Evolutionary conservation across 1,139 yeast genomes (phyloP).

Genomic region (Magnusiomyces magnusii): DNA sequence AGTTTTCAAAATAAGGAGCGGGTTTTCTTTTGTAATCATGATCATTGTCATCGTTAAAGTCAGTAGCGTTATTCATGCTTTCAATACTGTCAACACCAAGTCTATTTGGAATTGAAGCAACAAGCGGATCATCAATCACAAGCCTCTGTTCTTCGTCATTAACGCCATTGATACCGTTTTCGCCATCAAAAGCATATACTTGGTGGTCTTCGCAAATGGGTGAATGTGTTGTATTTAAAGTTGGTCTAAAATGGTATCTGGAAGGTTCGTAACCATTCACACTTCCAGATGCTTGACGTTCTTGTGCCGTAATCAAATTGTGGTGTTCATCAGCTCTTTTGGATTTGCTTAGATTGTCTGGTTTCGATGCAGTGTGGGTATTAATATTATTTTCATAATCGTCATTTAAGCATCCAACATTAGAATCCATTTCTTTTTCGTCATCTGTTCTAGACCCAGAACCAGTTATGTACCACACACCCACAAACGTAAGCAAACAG

Average conservation of each 20-base stretch:
- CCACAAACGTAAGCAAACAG: slow-evolving; percentile 34
- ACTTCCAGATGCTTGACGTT: too few relatives aligned
- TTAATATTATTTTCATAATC: slow-evolving; percentile 35
- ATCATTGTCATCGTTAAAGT: too few relatives aligned
- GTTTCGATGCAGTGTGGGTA: too few relatives aligned
- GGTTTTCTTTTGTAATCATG: too few relatives aligned
- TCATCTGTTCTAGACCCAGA: not conserved
- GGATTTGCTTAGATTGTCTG: too few relatives aligned
- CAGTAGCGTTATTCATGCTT: not conserved
- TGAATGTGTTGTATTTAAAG: not conserved
- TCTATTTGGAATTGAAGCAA: not conserved
- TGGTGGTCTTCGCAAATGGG: not conserved
- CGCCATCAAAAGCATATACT: not conserved
- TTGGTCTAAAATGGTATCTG: not conserved
- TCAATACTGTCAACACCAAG: too few relatives aligned
- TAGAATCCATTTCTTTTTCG: too few relatives aligned
- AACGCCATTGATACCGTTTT: too few relatives aligned
- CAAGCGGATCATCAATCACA: not conserved
- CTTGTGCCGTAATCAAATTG: too few relatives aligned
- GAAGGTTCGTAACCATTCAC: too few relatives aligned
- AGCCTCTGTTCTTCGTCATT: not conserved
- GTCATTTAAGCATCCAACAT: too few relatives aligned
- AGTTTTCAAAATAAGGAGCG: not conserved
- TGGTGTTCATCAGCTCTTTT: too few relatives aligned
- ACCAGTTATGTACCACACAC: slow-evolving; percentile 36